phyloP scores from a whole-genome alignment of 1,284 basidiomycete species.

The Malassezia dermatis region DNA sequence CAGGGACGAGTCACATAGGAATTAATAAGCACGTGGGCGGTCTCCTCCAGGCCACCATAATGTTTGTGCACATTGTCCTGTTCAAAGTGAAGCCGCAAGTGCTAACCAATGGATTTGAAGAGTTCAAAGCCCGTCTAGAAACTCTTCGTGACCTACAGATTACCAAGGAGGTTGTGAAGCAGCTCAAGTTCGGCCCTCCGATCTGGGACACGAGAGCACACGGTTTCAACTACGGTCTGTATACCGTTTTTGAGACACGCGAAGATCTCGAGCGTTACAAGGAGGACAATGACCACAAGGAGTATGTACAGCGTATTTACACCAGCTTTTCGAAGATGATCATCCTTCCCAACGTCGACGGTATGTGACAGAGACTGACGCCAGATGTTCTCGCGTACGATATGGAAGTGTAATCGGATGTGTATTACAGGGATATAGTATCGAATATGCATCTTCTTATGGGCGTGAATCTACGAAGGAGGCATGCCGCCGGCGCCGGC shows the following conservation, averaged over 20 bases:
- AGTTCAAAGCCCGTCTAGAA: slow-evolving; percentile 33
- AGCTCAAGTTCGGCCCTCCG: slow-evolving; percentile 35
- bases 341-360: slow-evolving; percentile 29
- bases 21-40: background rate
- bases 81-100: slow-evolving; percentile 38
- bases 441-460: too few species aligned
- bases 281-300: slow-evolving; percentile 38
- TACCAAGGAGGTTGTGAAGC: slow-evolving; percentile 22
- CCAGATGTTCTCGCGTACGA: slow-evolving; percentile 34
- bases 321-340: slow-evolving; percentile 31
- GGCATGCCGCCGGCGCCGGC: too few species aligned
- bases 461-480: too few species aligned
- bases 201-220: slow-evolving; percentile 29
- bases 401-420: slow-evolving; percentile 22
- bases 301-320: slow-evolving; percentile 23
- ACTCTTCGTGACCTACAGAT: slow-evolving; percentile 29
- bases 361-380: background rate
- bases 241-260: slow-evolving; percentile 26
- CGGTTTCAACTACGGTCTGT: slow-evolving; percentile 39
- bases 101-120: slow-evolving; percentile 33
- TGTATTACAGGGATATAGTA: background rate
- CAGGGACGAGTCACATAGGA: background rate
- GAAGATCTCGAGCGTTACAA: slow-evolving; percentile 33
- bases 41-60: slow-evolving; percentile 17
- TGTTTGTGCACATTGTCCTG: slow-evolving; percentile 34